Evolutionary conservation across 371 early-diverging fungal species (phyloP).

Genomic region (Mortierella polycephala): DNA sequence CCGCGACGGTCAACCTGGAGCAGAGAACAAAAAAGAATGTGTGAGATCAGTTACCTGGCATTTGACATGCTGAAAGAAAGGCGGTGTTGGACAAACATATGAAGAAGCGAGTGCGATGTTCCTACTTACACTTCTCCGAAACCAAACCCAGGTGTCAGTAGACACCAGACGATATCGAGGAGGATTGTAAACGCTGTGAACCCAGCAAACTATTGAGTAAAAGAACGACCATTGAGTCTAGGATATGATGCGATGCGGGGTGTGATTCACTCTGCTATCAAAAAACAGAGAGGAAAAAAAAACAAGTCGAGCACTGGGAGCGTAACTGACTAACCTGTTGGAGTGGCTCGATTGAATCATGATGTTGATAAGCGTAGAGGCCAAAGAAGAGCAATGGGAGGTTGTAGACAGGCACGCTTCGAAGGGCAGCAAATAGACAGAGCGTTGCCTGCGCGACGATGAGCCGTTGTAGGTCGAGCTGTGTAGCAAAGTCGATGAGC

Average conservation of each 20-base stretch:
- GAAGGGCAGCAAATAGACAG: slow-evolving; percentile 43
- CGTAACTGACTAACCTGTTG: slow-evolving; percentile 22
- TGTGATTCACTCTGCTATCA: neutral
- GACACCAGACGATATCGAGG: slow-evolving; percentile 42
- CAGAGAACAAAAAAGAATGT: slow-evolving; percentile 1
- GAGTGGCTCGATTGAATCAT: slow-evolving; percentile 46
- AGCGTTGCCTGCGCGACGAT: slow-evolving; percentile 42
- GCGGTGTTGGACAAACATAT: neutral
- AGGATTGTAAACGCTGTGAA: slow-evolving; percentile 51
- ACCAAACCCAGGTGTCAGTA: slow-evolving; percentile 30
- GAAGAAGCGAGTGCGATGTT: neutral
- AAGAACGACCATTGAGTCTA: too few species aligned
- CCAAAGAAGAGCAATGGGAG: slow-evolving; percentile 48
- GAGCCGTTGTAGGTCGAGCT: slow-evolving; percentile 48
- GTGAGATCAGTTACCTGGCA: neutral
- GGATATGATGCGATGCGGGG: too few species aligned
- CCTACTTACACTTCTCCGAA: slow-evolving; percentile 43
- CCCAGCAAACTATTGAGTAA: slow-evolving; percentile 32
- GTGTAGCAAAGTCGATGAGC: slow-evolving; percentile 52
- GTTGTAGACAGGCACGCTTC: slow-evolving; percentile 52
- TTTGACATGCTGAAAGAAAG: neutral
- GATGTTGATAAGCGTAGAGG: slow-evolving; percentile 49
- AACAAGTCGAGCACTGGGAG: neutral
- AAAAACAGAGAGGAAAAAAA: neutral
- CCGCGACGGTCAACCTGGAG: slow-evolving; percentile 36